Evolutionary conservation across 352 stramenopile species (phyloP), one percentile per base, ranked within the genome.

Genomic region (Phytopythium vexans): DNA sequence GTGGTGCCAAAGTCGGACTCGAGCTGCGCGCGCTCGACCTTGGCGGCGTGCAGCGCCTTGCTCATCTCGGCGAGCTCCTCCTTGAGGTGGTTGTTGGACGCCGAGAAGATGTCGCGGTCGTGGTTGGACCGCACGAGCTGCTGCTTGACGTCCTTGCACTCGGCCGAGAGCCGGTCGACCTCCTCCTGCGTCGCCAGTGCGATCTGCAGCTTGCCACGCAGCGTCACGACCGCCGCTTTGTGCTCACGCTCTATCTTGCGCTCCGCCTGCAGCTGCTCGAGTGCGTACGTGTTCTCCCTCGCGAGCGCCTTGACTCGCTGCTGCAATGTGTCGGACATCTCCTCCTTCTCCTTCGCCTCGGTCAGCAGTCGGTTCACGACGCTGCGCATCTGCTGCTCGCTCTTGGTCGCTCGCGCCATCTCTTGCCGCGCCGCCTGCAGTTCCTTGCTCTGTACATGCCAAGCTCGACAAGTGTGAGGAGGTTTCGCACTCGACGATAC

Each of bases 221-320:
- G 53, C 33, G 64, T 82, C 6, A 71, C 58, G 55, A 90, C 82
- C 15, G 71, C 73, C 3, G 73, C 62, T 36, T 90, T 89, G 57
- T 91, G 83, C 40, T 90, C 80, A 12, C 77, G 72, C 56, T 93
- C 83, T n/a, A 67, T 73, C 44, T 86, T 88, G 3, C 81, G 78
- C 11, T 77, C 68, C 1, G 70, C 71, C 54, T 90, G 78, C 6
- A 93, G 64, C 48, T 91, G 83, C 60, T 91, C 83, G 12, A 90
- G 63, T 16, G 80, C 82, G 56, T 88, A 90, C 15, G 80, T 70
- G 45, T 88, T 90, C 57, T 93, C 80, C 54, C 89, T 90, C 42
- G 74, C 62, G 9, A 91, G 54, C n/a, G 77, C 66, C n/a, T 86
- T 88, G 16, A 92, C 68, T 3, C 76, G 73, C 45, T 90, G 79